Percentiles rank a stretch among this genome's conserved stretches.
Evolutionary conservation across 2,329 filamentous ascomycete genomes (phyloP).

Genomic region (Penicillium sp.): DNA sequence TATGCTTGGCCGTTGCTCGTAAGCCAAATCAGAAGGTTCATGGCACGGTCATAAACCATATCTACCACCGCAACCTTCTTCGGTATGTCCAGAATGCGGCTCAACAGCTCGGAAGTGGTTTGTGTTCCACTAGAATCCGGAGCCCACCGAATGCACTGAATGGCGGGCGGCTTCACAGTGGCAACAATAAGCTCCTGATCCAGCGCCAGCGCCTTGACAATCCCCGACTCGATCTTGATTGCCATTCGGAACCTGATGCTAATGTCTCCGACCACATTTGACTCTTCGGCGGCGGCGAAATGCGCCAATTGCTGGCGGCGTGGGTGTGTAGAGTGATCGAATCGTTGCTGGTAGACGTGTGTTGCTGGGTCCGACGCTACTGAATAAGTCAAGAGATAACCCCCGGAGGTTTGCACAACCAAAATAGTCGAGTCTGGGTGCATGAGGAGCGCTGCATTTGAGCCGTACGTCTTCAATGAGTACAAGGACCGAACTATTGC

Average conservation of each 20-base stretch:
- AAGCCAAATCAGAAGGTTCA: conserved; percentile 94
- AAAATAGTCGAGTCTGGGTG: conserved; percentile 90
- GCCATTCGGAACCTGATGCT: conserved; percentile 94
- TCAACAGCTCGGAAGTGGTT: conserved; percentile 86
- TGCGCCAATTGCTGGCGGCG: conserved; percentile 47
- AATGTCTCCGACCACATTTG: conserved; percentile 76
- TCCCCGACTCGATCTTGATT: conserved; percentile 95
- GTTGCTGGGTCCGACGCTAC: conserved; percentile 79
- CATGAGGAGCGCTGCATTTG: conserved; percentile 79
- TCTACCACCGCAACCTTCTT: conserved; percentile 74
- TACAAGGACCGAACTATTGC: conserved; percentile 76
- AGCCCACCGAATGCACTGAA: conserved; percentile 95
- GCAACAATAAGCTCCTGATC: conserved; percentile 92
- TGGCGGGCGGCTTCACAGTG: conserved; percentile 85
- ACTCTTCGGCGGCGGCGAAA: conserved; percentile 73
- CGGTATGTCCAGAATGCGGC: conserved; percentile 79
- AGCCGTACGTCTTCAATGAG: conserved; percentile 79
- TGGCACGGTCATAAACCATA: conserved; percentile 92
- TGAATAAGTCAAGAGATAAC: conserved; percentile 92
- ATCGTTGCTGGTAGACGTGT: conserved; percentile 80
- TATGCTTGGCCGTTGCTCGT: conserved; percentile 84
- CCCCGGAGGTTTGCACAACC: conserved; percentile 79
- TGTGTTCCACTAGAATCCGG: conserved; percentile 78
- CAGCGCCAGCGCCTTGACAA: conserved; percentile 79
- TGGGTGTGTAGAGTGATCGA: conserved; percentile 51